Conservation (phyloP, 2,329 filamentous ascomycete species). For the Sclerotinia borealis region DNA sequence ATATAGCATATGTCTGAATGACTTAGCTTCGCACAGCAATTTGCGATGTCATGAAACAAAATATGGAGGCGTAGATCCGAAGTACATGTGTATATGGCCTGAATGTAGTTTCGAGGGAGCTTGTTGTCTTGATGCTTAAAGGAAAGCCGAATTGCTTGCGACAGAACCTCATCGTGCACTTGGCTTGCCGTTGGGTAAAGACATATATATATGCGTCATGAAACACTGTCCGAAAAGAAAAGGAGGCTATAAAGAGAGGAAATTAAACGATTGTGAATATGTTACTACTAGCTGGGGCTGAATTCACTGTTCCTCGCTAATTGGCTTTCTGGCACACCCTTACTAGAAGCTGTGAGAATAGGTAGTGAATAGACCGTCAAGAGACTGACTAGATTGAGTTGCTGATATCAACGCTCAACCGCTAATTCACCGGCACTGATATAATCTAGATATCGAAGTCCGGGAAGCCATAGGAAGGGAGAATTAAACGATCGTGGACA, state of each 20-base stretch:
- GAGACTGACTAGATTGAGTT: no score
- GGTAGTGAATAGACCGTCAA: no score
- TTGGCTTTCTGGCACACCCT: conserved; percentile 26
- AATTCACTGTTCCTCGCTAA: conserved; percentile 32
- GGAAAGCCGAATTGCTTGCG: not conserved
- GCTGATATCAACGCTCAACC: conserved; percentile 34
- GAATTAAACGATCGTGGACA: conserved; percentile 11
- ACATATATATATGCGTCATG: not conserved
- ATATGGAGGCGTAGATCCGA: conserved; percentile 15
- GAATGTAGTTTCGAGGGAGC: no score
- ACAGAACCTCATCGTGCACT: not conserved
- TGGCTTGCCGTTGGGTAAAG: not conserved
- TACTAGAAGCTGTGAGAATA: conserved; percentile 25
- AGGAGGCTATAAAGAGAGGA: conserved; percentile 8
- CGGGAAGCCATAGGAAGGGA: conserved; percentile 7
- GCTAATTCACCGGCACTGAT: not conserved
- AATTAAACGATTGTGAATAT: conserved; percentile 23
- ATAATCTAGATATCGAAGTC: conserved; percentile 13
- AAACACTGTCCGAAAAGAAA: not conserved
- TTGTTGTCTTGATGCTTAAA: not conserved
- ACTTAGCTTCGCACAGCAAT: conserved; percentile 20
- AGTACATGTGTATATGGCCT: conserved; percentile 18
- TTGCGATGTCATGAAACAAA: conserved; percentile 17
- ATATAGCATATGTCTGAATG: conserved; percentile 12
- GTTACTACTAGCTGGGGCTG: conserved; percentile 34